These are phyloP conservation scores for Pseudogymnoascus destructans DNA, from an alignment of 2,329 filamentous ascomycete genomes.

Conservation along the genomic window DNA sequence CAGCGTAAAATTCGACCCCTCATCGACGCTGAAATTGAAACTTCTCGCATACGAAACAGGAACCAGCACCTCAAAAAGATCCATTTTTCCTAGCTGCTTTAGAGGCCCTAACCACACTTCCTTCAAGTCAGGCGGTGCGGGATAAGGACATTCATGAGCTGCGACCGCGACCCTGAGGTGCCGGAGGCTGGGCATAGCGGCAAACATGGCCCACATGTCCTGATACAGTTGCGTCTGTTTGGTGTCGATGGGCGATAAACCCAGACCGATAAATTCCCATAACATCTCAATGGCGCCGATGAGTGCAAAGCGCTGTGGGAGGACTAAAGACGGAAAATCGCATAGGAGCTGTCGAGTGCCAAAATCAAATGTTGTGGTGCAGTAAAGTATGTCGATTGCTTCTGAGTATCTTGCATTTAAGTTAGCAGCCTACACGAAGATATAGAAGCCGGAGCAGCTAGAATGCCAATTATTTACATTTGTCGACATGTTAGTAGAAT, in stretches of 20 bases:
- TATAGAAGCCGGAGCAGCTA: background rate
- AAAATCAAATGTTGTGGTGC: conserved; percentile 20
- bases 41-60: background rate
- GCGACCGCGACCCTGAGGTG: background rate
- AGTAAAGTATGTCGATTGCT: conserved; percentile 19
- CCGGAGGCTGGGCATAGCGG: conserved; percentile 4
- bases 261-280: conserved; percentile 14
- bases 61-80: conserved; percentile 5
- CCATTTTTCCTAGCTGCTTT: background rate
- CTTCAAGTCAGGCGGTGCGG: background rate
- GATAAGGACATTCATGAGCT: conserved; percentile 2
- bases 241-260: background rate
- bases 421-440: background rate
- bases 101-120: conserved; percentile 4
- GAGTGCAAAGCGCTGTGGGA: conserved; percentile 18
- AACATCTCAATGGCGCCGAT: conserved; percentile 16
- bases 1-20: background rate
- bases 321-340: conserved; percentile 15
- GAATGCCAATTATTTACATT: conserved; percentile 10
- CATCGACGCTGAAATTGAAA: background rate
- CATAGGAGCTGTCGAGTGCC: conserved; percentile 18
- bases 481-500: conserved; percentile 16
- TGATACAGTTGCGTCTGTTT: background rate
- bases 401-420: conserved; percentile 16
- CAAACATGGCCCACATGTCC: conserved; percentile 3